phyloP scores from a whole-genome alignment of 208 protist species.

The Vickermania ingenoplastis region DNA sequence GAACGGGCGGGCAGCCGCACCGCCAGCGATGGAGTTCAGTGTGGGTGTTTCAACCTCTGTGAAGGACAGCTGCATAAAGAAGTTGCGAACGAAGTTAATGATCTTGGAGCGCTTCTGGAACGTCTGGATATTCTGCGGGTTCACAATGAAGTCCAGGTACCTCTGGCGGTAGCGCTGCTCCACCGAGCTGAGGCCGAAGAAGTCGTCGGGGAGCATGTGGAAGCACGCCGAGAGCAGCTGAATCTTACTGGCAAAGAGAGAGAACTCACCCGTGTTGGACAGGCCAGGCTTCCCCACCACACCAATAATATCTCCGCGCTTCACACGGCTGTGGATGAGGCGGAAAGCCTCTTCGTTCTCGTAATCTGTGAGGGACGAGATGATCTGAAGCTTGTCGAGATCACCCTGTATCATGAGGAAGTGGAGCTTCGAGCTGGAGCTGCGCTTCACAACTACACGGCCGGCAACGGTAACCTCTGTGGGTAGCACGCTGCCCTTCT shows the following conservation, averaged over 20 bases:
- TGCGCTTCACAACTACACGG: slow-evolving; percentile 72
- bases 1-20: slow-evolving; percentile 99
- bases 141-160: slow-evolving; percentile 99
- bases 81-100: slow-evolving; percentile 97
- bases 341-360: slow-evolving; percentile 65
- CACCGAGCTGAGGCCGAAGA: slow-evolving; percentile 90
- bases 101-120: slow-evolving; percentile 93
- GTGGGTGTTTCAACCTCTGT: slow-evolving; percentile 98
- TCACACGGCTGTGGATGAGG: slow-evolving; percentile 78
- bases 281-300: slow-evolving; percentile 87
- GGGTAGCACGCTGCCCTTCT: slow-evolving; percentile 32
- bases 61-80: slow-evolving; percentile 94
- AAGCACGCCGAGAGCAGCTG: slow-evolving; percentile 95
- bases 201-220: slow-evolving; percentile 96
- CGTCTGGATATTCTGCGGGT: slow-evolving; percentile 88
- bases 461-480: slow-evolving; percentile 84
- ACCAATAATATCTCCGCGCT: slow-evolving; percentile 99
- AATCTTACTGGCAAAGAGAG: slow-evolving; percentile 76
- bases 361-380: slow-evolving; percentile 64
- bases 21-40: slow-evolving; percentile 98
- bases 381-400: slow-evolving; percentile 92
- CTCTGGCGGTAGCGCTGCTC: slow-evolving; percentile 96
- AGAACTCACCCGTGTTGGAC: slow-evolving; percentile 87
- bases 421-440: slow-evolving; percentile 89
- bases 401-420: slow-evolving; percentile 96